A percentile compares a stretch with the other conserved stretches of the same genome.
phyloP scores from a whole-genome alignment of 306 rosid genomes.

The barrel medic (Medicago truncatula) region DNA sequence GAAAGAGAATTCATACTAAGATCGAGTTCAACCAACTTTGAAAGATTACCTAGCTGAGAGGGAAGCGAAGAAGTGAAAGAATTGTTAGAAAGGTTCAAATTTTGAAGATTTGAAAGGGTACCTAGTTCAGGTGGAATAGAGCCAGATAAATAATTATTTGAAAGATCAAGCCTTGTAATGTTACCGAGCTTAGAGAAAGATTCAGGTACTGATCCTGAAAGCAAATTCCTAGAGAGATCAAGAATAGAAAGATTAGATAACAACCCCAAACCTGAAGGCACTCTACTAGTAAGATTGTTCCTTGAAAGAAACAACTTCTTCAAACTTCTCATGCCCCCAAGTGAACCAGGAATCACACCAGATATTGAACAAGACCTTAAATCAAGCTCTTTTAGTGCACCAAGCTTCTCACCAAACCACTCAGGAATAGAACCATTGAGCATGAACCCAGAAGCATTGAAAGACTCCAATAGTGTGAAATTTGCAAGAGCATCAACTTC shows the following conservation, averaged over 20 bases:
- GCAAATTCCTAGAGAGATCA: slow-evolving; percentile 71
- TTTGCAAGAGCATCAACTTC: slow-evolving; percentile 69
- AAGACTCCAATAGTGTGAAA: slow-evolving; percentile 59
- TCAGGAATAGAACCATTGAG: slow-evolving; percentile 87
- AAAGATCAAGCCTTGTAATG: slow-evolving; percentile 67
- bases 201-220: slow-evolving; percentile 68
- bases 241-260: slow-evolving; percentile 57
- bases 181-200: slow-evolving; percentile 59
- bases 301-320: slow-evolving; percentile 57
- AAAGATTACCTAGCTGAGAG: slow-evolving; percentile 59
- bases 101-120: slow-evolving; percentile 49
- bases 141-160: slow-evolving; percentile 76
- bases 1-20: slow-evolving; percentile 73
- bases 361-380: slow-evolving; percentile 67
- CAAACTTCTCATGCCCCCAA: slow-evolving; percentile 62
- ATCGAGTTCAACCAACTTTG: slow-evolving; percentile 61
- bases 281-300: slow-evolving; percentile 69
- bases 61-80: slow-evolving; percentile 59
- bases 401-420: slow-evolving; percentile 73
- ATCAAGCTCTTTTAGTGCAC: slow-evolving; percentile 65
- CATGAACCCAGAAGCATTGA: slow-evolving; percentile 84
- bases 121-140: slow-evolving; percentile 62
- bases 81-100: slow-evolving; percentile 68
- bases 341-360: slow-evolving; percentile 68
- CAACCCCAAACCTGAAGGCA: slow-evolving; percentile 63